Conservation (phyloP, 805 yeast genomes). For the Zygoascus ofunaensis region DNA sequence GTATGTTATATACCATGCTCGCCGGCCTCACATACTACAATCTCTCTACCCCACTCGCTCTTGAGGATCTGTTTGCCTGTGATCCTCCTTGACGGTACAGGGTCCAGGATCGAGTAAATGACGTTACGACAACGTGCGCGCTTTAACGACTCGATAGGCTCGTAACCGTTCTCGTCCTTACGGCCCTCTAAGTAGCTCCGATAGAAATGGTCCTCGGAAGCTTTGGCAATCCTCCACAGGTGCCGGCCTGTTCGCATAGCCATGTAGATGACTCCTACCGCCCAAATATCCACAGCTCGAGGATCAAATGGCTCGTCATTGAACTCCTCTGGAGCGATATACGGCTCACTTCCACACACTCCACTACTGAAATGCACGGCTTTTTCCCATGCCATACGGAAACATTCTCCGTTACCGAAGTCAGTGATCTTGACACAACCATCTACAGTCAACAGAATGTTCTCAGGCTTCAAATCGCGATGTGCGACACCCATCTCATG, state of each 20-base stretch:
- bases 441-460: conserved; percentile 53
- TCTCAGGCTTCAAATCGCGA: conserved; percentile 88
- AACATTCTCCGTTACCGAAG: conserved; percentile 85
- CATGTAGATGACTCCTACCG: conserved; percentile 67
- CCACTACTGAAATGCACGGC: conserved; percentile 57
- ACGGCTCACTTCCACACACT: conserved; percentile 78
- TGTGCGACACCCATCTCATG: conserved; percentile 89
- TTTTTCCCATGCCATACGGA: conserved; percentile 79
- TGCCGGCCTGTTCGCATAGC: conserved; percentile 87
- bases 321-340: conserved; percentile 86
- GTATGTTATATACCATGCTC: conserved; percentile 25
- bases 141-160: conserved; percentile 77
- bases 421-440: conserved; percentile 68
- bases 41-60: conserved; percentile 92
- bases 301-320: conserved; percentile 52
- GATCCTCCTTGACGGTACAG: conserved; percentile 75
- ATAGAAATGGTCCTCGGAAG: conserved; percentile 69
- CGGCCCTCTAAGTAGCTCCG: conserved; percentile 64
- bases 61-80: conserved; percentile 79
- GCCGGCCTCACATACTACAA: conserved; percentile 67
- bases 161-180: conserved; percentile 75
- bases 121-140: conserved; percentile 87
- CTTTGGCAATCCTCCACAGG: conserved; percentile 73
- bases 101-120: conserved; percentile 84
- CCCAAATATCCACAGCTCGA: conserved; percentile 77